Base-by-base conservation (phyloP, 2,329 filamentous ascomycete species). In the Pleurostoma richardsiae region DNA sequence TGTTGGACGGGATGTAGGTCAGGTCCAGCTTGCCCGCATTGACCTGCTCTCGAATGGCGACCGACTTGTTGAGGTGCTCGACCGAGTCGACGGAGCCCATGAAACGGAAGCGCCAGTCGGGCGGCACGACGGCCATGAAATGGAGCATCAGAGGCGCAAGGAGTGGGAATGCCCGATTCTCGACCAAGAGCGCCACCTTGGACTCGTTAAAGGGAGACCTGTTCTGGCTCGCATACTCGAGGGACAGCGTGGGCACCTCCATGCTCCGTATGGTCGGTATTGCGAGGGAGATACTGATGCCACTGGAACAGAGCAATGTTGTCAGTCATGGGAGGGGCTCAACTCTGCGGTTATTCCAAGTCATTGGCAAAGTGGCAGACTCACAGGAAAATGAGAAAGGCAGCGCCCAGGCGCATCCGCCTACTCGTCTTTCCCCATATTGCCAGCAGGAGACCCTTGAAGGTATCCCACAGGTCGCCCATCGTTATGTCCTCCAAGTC, bases 31-130 rank as follows among this genome's bases (percentile, higher is more conserved):
- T 79, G 38, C 70, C 72, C 2, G 63, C 48, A 19, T 49, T 52
- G 31, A 71, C 64, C 40, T 72, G 68, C 50, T 68, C 59, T 7
- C 68, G 69, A 57, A 78, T 72, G 39, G 74, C 72, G 10, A 69
- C 59, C 30, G 68, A 72, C 45, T 54, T 42, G 58, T 76, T 76
- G 55, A 79, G 57, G 50, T 55, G 55, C 33, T 63, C 61, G 29
- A 79, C 70, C 6, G 71, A 74, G 43, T 68, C 66, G 27, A 58
- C 30, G 10, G 72, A 76, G 45, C 77, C 76, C 68, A 79, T 76
- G 66, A 79, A 79, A 39, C 70, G 69, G 63, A 79, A 78, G 30
- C 70, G 71, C 77, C 77, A 81, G 62, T 80, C 76, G 2, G 74
- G 71, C 4, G 77, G 77, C 2, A 80, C 71, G 26, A 80, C 74